Evolutionary conservation across 2,329 filamentous ascomycete genomes (phyloP), one percentile per base, ranked within the genome.

Genomic region (Exophiala aquamarina): DNA sequence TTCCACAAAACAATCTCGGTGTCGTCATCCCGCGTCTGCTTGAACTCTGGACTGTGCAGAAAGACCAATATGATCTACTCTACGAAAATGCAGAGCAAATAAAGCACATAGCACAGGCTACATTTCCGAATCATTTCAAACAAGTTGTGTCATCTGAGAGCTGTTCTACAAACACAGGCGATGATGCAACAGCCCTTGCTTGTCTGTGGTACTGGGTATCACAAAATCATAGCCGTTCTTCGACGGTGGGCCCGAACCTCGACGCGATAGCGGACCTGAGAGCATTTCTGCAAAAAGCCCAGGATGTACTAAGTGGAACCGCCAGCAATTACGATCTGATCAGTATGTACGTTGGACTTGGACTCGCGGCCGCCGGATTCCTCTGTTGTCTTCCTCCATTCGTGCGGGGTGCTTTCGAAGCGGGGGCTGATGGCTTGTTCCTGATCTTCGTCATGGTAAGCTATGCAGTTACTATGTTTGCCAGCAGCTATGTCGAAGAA

Each of bases 401-500:
- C 3, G 32, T 34, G 10, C 23, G 33, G 13, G 41, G 35, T 11
- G 21, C 42, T 14, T 26, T 31, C 32, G 32, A 35, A 15, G 48
- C 45, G 4, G 47, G 47, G 3, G 35, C 51, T 13, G 49, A 49
- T 7, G 43, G 61, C 3, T 17, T 60, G 3, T 68, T 70, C 3
- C 71, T 87, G 41, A 55, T 71, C 3, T 53, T 77, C 2, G 71
- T 83, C 21, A 78, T 78, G 1, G 38, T 83, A 0, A 66, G 78
- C 0, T 95, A 97, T 62, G 83, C 84, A 1, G 66, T 81, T 29
- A 94, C 96, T 82, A 97, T 97, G 91, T 97, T 97, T 69, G 92
- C 91, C 8, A 95, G 89, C 64, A 97, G 91, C 62, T 98, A 93
- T 65, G 89, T 98, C 2, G 93, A 98, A 67, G 93, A 98, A 69